Evolutionary conservation across 371 early-diverging fungal genomes (phyloP), one percentile per base, ranked within the genome.

Genomic region (Lichtheimia corymbifera): DNA sequence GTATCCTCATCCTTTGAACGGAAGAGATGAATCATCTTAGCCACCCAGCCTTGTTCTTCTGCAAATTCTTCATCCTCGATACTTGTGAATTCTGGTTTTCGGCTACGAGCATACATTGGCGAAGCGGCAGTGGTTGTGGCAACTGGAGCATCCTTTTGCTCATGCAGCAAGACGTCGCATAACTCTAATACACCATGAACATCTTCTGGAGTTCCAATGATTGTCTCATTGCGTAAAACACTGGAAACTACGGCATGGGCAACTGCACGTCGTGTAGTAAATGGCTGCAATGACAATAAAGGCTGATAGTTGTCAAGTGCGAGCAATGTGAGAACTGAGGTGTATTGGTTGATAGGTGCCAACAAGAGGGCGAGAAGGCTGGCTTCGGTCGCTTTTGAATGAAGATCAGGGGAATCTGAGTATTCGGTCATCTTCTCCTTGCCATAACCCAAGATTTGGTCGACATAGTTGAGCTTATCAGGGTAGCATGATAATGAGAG

Each of bases 401-500:
- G 83, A 5, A 87, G 71, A 27, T 84, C 89, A 5, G 88, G 83
- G 42, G 76, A 71, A 25, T 74, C 64, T 11, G 67, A 63, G 55
- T 78, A 83, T 13, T 85, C 83, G 18, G 72, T 67, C 22, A 87
- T 77, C 67, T 85, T 85, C 24, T 78, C 86, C 59, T 83, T 87
- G 28, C 93, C 91, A 78, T 92, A 95, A 4, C 85, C 89, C 24
- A 97, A 80, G 44, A 98, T 91, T 66, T 88, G 85, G 71, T 96
- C 95, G 3, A 95, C 91, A 59, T 95, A 91, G 41, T 86, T 90
- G 24, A 93, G 66, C 27, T 86, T 84, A 14, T 93, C 92, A 14
- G 97, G 96, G 61, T 96, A 96, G 70, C 97, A 95, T 51, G 93
- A 91, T n/a, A 97, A 72, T 14, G 96, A 90, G 50, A 98, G 71